A percentile compares a stretch with the other conserved stretches of the same genome.
These are phyloP conservation scores for Cladobotryum mycophilum DNA, from an alignment of 2,329 filamentous ascomycete genomes.

Conservation along the genomic window DNA sequence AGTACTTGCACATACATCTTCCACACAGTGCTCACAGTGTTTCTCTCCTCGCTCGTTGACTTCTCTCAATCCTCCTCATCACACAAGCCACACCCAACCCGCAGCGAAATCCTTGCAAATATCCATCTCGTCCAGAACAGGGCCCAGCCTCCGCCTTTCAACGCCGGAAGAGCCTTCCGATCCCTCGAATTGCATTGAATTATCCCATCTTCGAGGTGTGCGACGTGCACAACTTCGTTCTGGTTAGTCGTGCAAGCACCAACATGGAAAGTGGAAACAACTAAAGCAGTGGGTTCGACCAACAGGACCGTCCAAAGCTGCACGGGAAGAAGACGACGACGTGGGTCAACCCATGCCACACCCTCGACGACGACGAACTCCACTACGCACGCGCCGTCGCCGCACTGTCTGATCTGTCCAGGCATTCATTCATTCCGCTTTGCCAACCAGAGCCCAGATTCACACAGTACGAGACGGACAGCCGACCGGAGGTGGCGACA, in stretches of 20 bases:
- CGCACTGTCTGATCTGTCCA: background rate
- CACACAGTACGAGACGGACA: conserved; percentile 4
- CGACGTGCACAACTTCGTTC: background rate
- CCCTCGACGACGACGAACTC: background rate
- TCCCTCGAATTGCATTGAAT: conserved; percentile 1
- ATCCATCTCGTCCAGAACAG: background rate
- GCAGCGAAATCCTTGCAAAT: background rate
- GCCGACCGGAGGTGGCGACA: background rate
- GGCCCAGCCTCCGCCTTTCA: background rate
- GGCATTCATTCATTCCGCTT: too few relatives aligned
- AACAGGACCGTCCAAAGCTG: too few relatives aligned
- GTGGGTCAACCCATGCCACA: background rate
- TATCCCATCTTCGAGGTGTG: background rate
- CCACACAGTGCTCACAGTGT: too few relatives aligned
- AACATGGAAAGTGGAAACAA: background rate
- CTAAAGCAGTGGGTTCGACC: too few relatives aligned
- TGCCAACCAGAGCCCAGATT: background rate
- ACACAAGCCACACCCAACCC: background rate
- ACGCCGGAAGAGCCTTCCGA: conserved; percentile 8
- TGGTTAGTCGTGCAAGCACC: background rate
- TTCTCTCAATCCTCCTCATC: too few relatives aligned
- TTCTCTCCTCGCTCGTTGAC: too few relatives aligned
- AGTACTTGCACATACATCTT: too few relatives aligned
- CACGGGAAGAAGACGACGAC: too few relatives aligned
- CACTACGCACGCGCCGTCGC: background rate